phyloP scores from a whole-genome alignment of 495 filamentous ascomycete species.

The Aspergillus leporis region DNA sequence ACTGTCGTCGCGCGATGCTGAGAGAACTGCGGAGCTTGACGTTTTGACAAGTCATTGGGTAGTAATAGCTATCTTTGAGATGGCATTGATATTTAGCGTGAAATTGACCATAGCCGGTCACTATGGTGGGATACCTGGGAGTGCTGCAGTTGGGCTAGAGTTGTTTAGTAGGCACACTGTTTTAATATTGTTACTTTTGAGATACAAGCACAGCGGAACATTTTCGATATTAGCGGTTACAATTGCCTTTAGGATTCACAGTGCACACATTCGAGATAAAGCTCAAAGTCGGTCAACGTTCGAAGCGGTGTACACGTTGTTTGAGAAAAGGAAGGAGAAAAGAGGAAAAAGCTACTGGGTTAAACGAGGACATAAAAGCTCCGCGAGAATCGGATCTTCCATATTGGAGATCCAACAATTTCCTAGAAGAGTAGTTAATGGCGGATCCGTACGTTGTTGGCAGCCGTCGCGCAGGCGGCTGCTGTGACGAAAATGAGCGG shows the following conservation, averaged over 20 bases:
- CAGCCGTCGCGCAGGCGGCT: slow-evolving; percentile 12
- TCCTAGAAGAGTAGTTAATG: neutral
- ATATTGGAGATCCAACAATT: neutral
- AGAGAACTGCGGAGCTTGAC: neutral
- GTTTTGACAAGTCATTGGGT: neutral
- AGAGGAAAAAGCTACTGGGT: neutral
- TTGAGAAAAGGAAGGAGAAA: neutral
- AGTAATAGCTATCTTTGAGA: neutral
- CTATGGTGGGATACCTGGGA: neutral
- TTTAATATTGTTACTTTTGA: slow-evolving; percentile 9
- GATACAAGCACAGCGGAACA: slow-evolving; percentile 4
- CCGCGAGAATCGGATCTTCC: neutral
- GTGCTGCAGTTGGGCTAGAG: neutral
- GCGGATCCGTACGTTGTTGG: slow-evolving; percentile 10
- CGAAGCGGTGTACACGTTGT: neutral
- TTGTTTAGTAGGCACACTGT: neutral
- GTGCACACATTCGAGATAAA: neutral
- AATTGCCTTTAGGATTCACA: neutral
- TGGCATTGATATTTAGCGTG: neutral
- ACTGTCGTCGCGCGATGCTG: neutral
- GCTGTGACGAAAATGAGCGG: slow-evolving; percentile 42
- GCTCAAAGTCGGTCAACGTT: neutral
- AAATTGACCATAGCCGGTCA: neutral
- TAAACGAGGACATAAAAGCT: neutral
- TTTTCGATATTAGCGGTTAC: slow-evolving; percentile 2